Conservation (phyloP, 805 yeast genomes). For the Hanseniaspora clermontiae region DNA sequence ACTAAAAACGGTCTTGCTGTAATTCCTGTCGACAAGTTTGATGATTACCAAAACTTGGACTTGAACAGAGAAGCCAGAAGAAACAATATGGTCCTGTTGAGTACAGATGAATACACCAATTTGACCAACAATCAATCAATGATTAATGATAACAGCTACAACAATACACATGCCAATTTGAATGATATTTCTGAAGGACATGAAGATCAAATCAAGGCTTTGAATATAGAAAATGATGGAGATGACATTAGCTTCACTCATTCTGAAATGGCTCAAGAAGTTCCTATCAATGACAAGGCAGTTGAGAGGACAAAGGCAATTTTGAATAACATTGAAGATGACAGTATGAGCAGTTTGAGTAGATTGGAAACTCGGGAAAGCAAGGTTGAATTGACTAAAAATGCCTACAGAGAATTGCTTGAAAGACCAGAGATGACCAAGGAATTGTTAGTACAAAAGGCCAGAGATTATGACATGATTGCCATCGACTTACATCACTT, state of each 20-base stretch:
- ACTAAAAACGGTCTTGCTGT: constrained; percentile 7
- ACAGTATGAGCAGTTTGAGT: neutral
- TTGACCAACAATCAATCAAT: neutral
- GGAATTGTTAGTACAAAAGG: constrained; percentile 16
- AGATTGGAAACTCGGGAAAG: neutral
- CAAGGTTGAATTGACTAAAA: neutral
- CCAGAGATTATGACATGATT: constrained; percentile 17
- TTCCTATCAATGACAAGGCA: neutral
- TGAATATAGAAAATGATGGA: neutral
- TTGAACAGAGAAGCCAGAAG: constrained; percentile 3
- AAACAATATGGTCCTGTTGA: neutral
- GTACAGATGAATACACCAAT: neutral
- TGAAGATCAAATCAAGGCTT: neutral
- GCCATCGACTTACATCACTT: constrained; percentile 15
- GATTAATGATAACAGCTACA: neutral
- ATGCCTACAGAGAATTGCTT: constrained; percentile 2
- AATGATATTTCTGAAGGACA: neutral
- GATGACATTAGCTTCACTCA: constrained; percentile 12
- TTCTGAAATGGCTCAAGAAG: neutral
- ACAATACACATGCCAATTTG: neutral
- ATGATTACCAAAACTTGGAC: constrained; percentile 1
- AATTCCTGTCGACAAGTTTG: constrained; percentile 12
- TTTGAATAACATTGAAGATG: neutral
- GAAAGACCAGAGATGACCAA: constrained; percentile 14
- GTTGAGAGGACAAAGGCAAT: neutral